Percentiles rank a stretch among this genome's conserved stretches.
phyloP scores from a whole-genome alignment of 306 rosid genomes.

The Dalbergia cochinchinensis region DNA sequence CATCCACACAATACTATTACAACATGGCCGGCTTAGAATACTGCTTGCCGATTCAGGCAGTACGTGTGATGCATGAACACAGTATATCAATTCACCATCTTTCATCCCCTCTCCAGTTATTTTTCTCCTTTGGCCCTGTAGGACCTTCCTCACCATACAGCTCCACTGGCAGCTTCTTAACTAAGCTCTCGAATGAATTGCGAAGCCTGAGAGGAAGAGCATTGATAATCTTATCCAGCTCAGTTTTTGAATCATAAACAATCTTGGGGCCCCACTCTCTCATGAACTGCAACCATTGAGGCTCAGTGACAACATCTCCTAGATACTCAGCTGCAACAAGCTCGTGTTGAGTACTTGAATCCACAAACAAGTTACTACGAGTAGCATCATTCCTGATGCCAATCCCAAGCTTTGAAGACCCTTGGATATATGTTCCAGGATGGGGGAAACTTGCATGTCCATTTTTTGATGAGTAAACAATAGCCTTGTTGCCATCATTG shows the following conservation, averaged over 20 bases:
- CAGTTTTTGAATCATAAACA: constrained; percentile 56
- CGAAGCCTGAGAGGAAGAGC: constrained; percentile 49
- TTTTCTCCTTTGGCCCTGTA: constrained; percentile 60
- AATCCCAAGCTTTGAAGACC: constrained; percentile 55
- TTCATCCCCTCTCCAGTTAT: constrained; percentile 62
- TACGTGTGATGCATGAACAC: constrained; percentile 3
- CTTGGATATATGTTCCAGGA: constrained; percentile 58
- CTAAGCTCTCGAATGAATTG: constrained; percentile 35
- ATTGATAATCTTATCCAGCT: constrained; percentile 49
- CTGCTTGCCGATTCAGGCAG: constrained; percentile 29
- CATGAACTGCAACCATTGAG: constrained; percentile 62
- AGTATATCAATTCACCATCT: constrained; percentile 50
- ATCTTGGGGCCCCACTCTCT: constrained; percentile 58
- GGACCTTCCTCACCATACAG: constrained; percentile 62
- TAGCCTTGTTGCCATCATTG: constrained; percentile 52
- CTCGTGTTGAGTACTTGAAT: constrained; percentile 48
- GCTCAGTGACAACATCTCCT: constrained; percentile 53
- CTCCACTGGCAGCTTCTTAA: constrained; percentile 54
- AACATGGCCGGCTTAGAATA: constrained; percentile 21
- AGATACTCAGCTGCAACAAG: constrained; percentile 56
- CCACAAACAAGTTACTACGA: constrained; percentile 47
- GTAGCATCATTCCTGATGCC: constrained; percentile 53
- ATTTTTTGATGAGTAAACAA: constrained; percentile 52
- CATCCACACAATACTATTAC: constrained; percentile 15
- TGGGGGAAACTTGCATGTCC: constrained; percentile 56